A percentile compares a stretch with the other conserved stretches of the same genome.
phyloP scores from a whole-genome alignment of 2,329 filamentous ascomycete genomes.

The Aspergillus latus region DNA sequence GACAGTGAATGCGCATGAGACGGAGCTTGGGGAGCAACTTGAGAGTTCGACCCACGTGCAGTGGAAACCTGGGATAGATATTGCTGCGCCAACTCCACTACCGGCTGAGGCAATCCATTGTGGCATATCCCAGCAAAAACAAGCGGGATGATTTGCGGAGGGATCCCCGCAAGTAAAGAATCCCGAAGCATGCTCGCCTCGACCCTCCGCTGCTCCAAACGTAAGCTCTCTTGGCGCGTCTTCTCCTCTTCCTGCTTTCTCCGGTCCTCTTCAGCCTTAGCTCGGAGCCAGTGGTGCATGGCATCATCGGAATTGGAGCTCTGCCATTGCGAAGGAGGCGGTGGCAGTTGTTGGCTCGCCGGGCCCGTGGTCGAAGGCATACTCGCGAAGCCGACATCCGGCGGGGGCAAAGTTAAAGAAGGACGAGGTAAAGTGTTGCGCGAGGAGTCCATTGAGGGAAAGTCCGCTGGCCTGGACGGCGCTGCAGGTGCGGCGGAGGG shows the following conservation, averaged over 20 bases:
- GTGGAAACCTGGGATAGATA: slow-evolving; percentile 51
- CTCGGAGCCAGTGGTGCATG: slow-evolving; percentile 69
- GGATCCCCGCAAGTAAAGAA: slow-evolving; percentile 68
- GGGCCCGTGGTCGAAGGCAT: slow-evolving; percentile 41
- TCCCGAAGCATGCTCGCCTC: slow-evolving; percentile 72
- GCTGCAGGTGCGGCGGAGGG: slow-evolving; percentile 29
- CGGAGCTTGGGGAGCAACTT: slow-evolving; percentile 21
- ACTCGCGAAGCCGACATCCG: slow-evolving; percentile 26
- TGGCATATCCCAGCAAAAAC: slow-evolving; percentile 73
- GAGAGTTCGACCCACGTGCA: slow-evolving; percentile 24
- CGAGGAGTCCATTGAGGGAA: slow-evolving; percentile 63
- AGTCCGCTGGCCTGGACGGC: slow-evolving; percentile 44
- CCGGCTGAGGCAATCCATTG: slow-evolving; percentile 59
- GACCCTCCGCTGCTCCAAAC: slow-evolving; percentile 69
- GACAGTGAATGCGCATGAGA: slow-evolving; percentile 16
- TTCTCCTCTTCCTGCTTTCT: slow-evolving; percentile 69
- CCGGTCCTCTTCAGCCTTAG: slow-evolving; percentile 70
- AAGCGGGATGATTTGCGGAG: slow-evolving; percentile 70
- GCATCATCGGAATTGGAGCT: slow-evolving; percentile 65
- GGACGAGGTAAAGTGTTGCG: slow-evolving; percentile 70
- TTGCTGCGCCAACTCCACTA: slow-evolving; percentile 68
- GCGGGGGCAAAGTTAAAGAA: slow-evolving; percentile 61
- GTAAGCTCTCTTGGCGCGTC: slow-evolving; percentile 61
- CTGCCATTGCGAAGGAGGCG: slow-evolving; percentile 65
- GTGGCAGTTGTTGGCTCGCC: slow-evolving; percentile 56